Evolutionary conservation across 192 early-diverging fungal genomes (phyloP), one percentile per base, ranked within the genome.

Genomic region (Linderina pennispora): DNA sequence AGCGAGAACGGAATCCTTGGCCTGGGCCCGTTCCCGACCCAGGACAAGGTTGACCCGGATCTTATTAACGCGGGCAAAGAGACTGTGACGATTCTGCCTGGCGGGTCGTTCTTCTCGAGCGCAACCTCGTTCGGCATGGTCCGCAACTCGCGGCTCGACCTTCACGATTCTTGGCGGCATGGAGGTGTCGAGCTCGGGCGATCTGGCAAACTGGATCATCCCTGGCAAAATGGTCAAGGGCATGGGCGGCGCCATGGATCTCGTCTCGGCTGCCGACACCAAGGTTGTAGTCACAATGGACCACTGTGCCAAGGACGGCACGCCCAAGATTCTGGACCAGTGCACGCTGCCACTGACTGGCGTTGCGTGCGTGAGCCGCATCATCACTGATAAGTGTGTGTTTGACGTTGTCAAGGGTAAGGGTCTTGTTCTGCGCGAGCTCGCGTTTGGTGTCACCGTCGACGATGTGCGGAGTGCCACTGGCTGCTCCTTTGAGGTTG

Each of bases 201-300:
- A 83, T 45, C 58, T 88, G 40, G 86, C 86, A 37, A 88, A 88
- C 77, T 88, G 86, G 86, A 86, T 88, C 51, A 80, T 88, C 22
- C 86, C 86, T 8, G 77, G 80, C 14, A 88, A 84, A 58, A 83
- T 85, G 82, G 86, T 88, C 61, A 88, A 86, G 73, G 86, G 86
- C 50, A 81, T 77, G 79, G 86, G 86, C 21, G 83, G 86, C 11
- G 83, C 86, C 5, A 85, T 88, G 80, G 86, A 88, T 43, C 51
- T 88, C n/a, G 83, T 88, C 4, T 76, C 83, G 21, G 77, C 76
- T 11, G 65, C 69, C 1, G 53, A 61, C 35, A 82, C 83, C 17
- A 75, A 74, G 32, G 86, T 88, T 6, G 83, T 86, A 19, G 83
- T 88, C 4, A 85, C 83, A 3, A 80, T 78, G 74, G 79, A 77